Conservation (phyloP, 176 grass and related monocot genomes). For the Carex cristatella region DNA sequence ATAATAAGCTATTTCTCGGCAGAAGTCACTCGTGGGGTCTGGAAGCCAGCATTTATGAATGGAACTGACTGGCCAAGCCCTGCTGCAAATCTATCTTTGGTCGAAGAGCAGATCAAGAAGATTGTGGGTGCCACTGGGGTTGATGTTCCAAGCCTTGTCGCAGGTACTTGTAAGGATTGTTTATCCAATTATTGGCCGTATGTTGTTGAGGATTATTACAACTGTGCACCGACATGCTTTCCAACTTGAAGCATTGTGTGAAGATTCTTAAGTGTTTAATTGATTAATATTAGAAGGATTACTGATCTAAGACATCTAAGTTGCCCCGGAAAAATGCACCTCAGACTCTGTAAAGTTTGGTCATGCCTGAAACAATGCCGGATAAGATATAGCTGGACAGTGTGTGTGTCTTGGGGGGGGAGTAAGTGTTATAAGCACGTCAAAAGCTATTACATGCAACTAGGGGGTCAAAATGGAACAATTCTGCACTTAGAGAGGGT, state of each 20-base stretch:
- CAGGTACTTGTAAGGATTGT: conserved; percentile 56
- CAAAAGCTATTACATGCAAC: no score
- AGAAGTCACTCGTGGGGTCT: conserved; percentile 92
- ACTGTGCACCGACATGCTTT: neutral
- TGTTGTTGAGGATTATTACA: neutral
- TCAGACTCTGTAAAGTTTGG: no score
- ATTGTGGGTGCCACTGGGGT: conserved; percentile 88
- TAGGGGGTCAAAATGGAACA: no score
- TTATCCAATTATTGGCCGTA: neutral
- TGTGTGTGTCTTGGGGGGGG: no score
- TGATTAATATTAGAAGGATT: neutral
- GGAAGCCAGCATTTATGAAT: conserved; percentile 97
- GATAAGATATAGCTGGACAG: no score
- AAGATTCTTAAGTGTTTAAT: neutral
- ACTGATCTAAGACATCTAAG: neutral
- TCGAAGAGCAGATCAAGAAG: conserved; percentile 95
- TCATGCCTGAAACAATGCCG: no score
- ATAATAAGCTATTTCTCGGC: conserved; percentile 98
- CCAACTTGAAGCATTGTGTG: neutral
- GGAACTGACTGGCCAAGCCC: conserved; percentile 99
- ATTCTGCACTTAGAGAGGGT: no score
- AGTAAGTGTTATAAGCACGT: no score
- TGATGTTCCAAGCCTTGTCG: conserved; percentile 80
- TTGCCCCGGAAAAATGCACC: neutral
- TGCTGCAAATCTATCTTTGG: conserved; percentile 69